Evolutionary conservation across 768 basidiomycete species (phyloP), one percentile per base, ranked within the genome.

Genomic region (Kwoniella mangroviensis): DNA sequence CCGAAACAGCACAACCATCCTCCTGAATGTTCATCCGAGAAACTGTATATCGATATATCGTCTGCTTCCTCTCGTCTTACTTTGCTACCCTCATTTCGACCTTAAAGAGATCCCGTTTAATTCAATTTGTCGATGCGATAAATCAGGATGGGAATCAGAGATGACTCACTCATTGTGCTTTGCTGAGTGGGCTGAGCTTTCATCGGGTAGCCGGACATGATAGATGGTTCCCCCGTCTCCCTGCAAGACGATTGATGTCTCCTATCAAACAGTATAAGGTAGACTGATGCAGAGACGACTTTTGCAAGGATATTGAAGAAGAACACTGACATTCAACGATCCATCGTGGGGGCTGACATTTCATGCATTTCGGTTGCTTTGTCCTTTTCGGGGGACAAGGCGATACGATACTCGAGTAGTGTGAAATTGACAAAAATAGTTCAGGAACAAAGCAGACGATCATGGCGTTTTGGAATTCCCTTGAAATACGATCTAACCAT

Each of bases 31-130:
- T 34, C 22, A 10, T 65, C 63, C 6, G 63, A 65, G 19, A 65
- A 65, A 26, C 63, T 65, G 28, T 55, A 65, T 41, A 65, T 43
- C 34, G 63, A 65, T 21, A 65, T 49, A 49, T 51, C 61, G 22
- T 62, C 61, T 21, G 52, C 63, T 13, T 55, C 53, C 41, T 19
- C 19, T 19, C 19, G 11, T 13, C 13, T 49, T 17, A 19, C 13
- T 10, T 49, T 17, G 10, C 13, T 15, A 49, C 6, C 34, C 34
- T 34, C 6, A 1, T 34, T 34, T 34, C 34, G 34, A 34, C 34
- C 34, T 34, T 34, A 34, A 34, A 34, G 4, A 1, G 9, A 34
- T 5, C 6, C 34, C 34, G 9, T 4, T 34, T 7, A 34, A 7
- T 34, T 34, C 6, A 34, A 7, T 7, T 7, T 7, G 9, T 34